Base-by-base conservation (phyloP, 1,139 yeast species). In the Kodamaea ohmeri region DNA sequence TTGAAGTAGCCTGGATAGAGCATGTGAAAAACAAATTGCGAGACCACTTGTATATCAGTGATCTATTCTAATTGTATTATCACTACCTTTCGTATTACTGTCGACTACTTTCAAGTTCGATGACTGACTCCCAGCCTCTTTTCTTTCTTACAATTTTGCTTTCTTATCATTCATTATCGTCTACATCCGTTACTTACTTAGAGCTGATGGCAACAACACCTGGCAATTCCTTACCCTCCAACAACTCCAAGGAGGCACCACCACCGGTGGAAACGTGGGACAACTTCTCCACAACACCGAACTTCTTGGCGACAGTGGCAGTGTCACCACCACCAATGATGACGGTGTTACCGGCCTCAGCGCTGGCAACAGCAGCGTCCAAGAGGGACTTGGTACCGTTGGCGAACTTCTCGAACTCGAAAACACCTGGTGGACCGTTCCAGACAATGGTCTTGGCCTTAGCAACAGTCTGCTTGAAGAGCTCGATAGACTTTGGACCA, bases 341-440 rank as follows among this genome's bases (percentile, higher is more conserved):
- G 50, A 89, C 96, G 53, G 96, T 87, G 76, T 88, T 83, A 61
- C 96, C 96, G 46, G 78, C 77, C 65, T 79, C 81, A 56, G 90
- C 87, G 48, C 95, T 85, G 63, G 78, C 74, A 54, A 88, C 95
- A 58, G 83, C 82, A 53, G 92, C 95, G 51, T 83, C 94, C 58
- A 90, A 79, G 69, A 89, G 72, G 44, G 87, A 67, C 75, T 88
- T 85, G 62, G 97, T 90, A 71, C 97, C 97, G 45, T 69, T 68
- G 52, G 96, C 83, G 63, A 90, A 90, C 60, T 77, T 77, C 50
- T 87, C 96, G 61, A 90, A 89, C 75, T 90, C 97, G 63, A 90
- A 90, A 57, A 90, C 97, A 77, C 97, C 97, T 67, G 97, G 96
- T 48, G 97, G 97, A 64, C 97, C 97, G 75, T 90, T 90, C 97